A percentile compares a stretch with the other conserved stretches of the same genome.
These are phyloP conservation scores for Stemphylium lycopersici DNA, from an alignment of 2,329 filamentous ascomycete genomes.

Conservation along the genomic window DNA sequence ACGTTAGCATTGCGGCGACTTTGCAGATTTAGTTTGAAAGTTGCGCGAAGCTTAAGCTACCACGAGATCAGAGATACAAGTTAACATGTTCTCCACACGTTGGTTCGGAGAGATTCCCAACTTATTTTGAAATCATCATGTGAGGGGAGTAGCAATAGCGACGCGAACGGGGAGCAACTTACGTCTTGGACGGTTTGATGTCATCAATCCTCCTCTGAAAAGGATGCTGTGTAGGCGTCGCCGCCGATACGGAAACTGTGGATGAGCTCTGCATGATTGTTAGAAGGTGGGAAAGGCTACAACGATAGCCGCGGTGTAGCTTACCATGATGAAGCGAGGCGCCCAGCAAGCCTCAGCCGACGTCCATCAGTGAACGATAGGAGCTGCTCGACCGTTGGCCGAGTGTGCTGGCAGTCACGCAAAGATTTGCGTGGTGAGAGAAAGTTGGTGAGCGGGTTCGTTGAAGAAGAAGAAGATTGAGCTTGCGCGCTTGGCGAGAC, in stretches of 20 bases:
- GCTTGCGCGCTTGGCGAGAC: conserved; percentile 33
- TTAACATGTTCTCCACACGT: conserved; percentile 89
- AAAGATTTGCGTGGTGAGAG: conserved; percentile 37
- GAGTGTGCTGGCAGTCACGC: conserved; percentile 36
- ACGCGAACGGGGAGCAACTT: conserved; percentile 49
- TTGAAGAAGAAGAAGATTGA: conserved; percentile 33
- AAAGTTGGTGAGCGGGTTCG: conserved; percentile 25
- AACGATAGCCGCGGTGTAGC: conserved; percentile 16
- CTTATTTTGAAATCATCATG: conserved; percentile 86
- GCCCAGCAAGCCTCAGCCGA: conserved; percentile 40
- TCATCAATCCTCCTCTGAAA: conserved; percentile 85
- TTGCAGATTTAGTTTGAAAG: neutral
- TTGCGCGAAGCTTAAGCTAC: conserved; percentile 23
- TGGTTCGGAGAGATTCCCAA: conserved; percentile 99
- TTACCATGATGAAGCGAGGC: conserved; percentile 46
- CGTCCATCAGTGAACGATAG: conserved; percentile 42
- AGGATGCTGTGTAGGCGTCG: conserved; percentile 71
- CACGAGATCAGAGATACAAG: conserved; percentile 72
- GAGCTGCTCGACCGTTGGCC: conserved; percentile 42
- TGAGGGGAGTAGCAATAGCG: conserved; percentile 37
- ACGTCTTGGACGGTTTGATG: conserved; percentile 89
- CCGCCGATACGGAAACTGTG: conserved; percentile 73
- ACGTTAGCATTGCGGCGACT: conserved; percentile 31
- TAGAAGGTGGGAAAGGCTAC: conserved; percentile 23
- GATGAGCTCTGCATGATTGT: conserved; percentile 61